Base-by-base conservation (phyloP, 257 asterid species). In the Solanum bulbocastanum region DNA sequence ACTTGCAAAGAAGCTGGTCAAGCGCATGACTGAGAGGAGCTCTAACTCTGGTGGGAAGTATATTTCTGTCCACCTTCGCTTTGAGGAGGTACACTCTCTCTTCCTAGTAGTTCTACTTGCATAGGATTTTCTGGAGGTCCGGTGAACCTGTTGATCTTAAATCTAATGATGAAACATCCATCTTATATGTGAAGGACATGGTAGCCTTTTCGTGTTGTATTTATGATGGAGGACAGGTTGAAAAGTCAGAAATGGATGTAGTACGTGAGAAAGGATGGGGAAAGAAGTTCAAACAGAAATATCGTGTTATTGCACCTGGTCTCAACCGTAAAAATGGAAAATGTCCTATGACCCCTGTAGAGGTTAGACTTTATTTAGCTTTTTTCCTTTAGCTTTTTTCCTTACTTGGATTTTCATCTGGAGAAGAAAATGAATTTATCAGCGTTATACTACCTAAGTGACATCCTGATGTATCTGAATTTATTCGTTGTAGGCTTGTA, bases 311-410 rank as follows among this genome's bases (percentile, higher is more conserved):
- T 88, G 91, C 84, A 36, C 95, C 99, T 68, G 97, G 94, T 12
- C 90, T 91, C 82, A 94, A 94, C 84, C 98, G 99, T 73, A 90
- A 93, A 3, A 95, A 90, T 15, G 99, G 99, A 89, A 95, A 92
- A 90, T 96, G 99, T 89, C 99, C 99, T 3, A 93, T 96, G 96
- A 94, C 98, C 83, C 99, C 99, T 75, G 92, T 96, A 87, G 99
- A 96, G 99, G 99, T 96, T 91, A 88, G 96, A 49, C 40, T 82
- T 88, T 86, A 85, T 62, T 76, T 15, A 83, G 52, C 68, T 84
- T 22, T 86, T 44, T 62, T 27, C n/a, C 52, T 81, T 87, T 15
- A 83, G 52, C 68, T 84, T 22, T 86, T 44, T 62, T 27, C n/a
- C 52, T 81, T 87, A 46, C 36, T 27, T 49, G 27, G 40, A 36